phyloP scores from a whole-genome alignment of 1,139 yeast genomes.

The Scheffersomyces lignicola region DNA sequence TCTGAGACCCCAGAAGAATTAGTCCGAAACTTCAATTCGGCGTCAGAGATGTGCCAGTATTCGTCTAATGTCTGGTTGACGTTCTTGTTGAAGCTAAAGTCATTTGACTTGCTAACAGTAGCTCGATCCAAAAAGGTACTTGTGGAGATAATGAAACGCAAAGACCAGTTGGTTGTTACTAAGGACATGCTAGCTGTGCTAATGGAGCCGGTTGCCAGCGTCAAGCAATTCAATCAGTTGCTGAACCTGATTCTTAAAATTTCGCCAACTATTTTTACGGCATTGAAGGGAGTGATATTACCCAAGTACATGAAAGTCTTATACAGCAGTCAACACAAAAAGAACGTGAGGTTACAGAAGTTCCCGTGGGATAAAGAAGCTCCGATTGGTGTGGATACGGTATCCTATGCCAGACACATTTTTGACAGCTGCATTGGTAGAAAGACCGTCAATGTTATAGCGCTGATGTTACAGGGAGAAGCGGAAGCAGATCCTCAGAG shows the following conservation, averaged over 20 bases:
- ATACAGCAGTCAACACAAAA: conserved; percentile 10
- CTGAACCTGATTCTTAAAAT: background rate
- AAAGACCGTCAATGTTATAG: conserved; percentile 29
- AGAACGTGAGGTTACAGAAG: conserved; percentile 7
- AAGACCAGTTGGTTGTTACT: conserved; percentile 25
- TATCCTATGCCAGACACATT: conserved; percentile 25
- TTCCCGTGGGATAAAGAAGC: conserved; percentile 21
- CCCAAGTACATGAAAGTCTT: conserved; percentile 31
- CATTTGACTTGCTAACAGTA: conserved; percentile 34
- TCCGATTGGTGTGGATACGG: conserved; percentile 5
- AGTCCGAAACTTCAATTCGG: conserved; percentile 29
- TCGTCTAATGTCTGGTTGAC: conserved; percentile 38
- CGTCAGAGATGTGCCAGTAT: conserved; percentile 21
- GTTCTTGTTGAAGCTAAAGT: conserved; percentile 33
- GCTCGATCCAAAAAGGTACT: conserved; percentile 28
- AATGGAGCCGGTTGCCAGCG: conserved; percentile 24
- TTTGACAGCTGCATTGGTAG: conserved; percentile 16
- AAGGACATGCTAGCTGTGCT: conserved; percentile 31
- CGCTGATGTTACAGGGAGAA: conserved; percentile 48
- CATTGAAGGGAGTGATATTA: conserved; percentile 14
- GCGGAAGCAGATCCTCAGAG: conserved; percentile 34
- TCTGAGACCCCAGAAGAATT: conserved; percentile 35
- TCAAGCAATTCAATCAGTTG: conserved; percentile 10
- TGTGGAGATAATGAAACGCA: conserved; percentile 23
- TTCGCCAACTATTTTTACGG: background rate